Base-by-base conservation (phyloP, 495 filamentous ascomycete genomes). In the Bathelium albidoporum region DNA sequence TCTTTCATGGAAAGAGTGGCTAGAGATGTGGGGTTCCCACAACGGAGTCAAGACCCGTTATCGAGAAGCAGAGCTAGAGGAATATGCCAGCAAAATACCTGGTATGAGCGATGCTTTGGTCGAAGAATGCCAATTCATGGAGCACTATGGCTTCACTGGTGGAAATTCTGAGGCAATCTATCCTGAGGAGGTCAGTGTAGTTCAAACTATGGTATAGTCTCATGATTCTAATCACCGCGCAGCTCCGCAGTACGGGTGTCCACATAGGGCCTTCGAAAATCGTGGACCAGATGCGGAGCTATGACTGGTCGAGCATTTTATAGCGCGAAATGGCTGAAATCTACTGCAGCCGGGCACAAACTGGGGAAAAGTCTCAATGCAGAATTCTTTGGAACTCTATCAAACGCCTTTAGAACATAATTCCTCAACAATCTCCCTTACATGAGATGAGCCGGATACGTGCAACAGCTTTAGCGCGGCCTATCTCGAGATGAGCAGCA, bases 91-190 rank as follows among this genome's bases (percentile, higher is more conserved):
- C 11, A 49, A 20, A 20, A 20, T 49, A 3, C 43, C 43, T 7
- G 43, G 43, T 3, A 49, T 49, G 9, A 49, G 11, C 43, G 43
- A 49, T 18, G 43, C 43, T 18, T 7, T 49, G 18, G 43, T 18
- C 43, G 43, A 49, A 49, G 43, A 49, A n/a, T 49, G 9, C n/a
- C 43, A 49, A n/a, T 49, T 49, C 43, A 49, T 49, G 43, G n/a
- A 20, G 10, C 11, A 49, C 10, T 49, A 49, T 20, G 43, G 43
- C n/a, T 49, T 49, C 18, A 49, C 43, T 20, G 43, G 43, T 20
- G 43, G 43, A 18, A 20, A 49, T 49, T 20, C 43, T 49, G 43
- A 49, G 10, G 43, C 43, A 49, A 49, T 49, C 20, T 49, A 49
- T n/a, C 43, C 43, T 49, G 43, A 49, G 10, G 11, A 49, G n/a